Conservation (phyloP, 176 grass and related monocot species). For the Raddia guianensis region DNA sequence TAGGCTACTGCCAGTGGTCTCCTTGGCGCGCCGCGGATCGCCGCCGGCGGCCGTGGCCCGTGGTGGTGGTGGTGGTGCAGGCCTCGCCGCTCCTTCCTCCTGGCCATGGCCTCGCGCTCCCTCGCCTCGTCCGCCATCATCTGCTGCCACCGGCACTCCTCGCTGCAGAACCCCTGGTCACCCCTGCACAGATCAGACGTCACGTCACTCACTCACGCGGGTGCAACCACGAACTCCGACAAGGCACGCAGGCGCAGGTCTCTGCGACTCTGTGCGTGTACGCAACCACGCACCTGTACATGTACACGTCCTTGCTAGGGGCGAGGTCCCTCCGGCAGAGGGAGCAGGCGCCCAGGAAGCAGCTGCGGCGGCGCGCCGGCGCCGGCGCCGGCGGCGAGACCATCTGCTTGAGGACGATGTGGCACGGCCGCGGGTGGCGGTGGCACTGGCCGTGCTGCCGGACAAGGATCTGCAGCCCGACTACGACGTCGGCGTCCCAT, state of each 20-base stretch:
- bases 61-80: constrained; percentile 8
- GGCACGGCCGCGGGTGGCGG: constrained; percentile 5
- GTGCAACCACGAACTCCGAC: background rate
- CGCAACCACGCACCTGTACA: constrained; percentile 69
- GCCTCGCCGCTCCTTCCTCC: constrained; percentile 28
- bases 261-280: too few relatives aligned
- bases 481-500: constrained; percentile 27
- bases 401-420: constrained; percentile 65
- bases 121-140: constrained; percentile 54
- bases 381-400: constrained; percentile 11
- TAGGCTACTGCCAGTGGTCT: constrained; percentile 46
- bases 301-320: constrained; percentile 50
- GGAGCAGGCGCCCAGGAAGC: constrained; percentile 55
- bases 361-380: constrained; percentile 29
- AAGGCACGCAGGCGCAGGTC: background rate
- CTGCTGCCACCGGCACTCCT: constrained; percentile 57
- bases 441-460: background rate
- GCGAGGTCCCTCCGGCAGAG: constrained; percentile 66
- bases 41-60: background rate
- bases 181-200: constrained; percentile 47
- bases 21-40: constrained; percentile 21
- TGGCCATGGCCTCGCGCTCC: constrained; percentile 41
- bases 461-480: constrained; percentile 68
- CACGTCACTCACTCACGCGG: too few relatives aligned
- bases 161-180: constrained; percentile 77